Conservation (phyloP, 1,139 yeast species). For the Trichomonascaceae sp. region DNA sequence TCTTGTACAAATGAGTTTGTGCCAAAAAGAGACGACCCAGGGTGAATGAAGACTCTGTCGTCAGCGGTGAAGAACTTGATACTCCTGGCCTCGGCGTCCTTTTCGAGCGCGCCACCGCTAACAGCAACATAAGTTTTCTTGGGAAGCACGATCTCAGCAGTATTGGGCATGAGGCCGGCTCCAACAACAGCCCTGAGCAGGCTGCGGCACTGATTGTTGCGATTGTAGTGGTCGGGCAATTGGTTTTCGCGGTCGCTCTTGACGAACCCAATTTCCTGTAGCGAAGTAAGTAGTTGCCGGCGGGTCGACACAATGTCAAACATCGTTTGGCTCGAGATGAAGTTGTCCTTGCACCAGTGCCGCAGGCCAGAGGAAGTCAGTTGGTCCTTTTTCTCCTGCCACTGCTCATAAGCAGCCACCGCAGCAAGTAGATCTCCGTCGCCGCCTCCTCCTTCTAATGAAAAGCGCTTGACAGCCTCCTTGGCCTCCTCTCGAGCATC, state of each 20-base stretch:
- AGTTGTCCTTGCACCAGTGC: conserved; percentile 47
- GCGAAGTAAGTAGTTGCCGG: conserved; percentile 49
- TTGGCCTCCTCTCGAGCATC: conserved; percentile 59
- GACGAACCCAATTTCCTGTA: conserved; percentile 67
- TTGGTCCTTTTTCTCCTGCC: conserved; percentile 19
- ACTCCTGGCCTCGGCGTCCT: conserved; percentile 67
- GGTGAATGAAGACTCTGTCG: conserved; percentile 62
- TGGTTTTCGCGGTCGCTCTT: conserved; percentile 25
- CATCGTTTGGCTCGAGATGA: conserved; percentile 48
- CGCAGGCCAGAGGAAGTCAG: conserved; percentile 21
- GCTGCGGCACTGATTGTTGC: conserved; percentile 37
- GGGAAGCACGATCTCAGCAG: conserved; percentile 72
- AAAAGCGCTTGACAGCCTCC: conserved; percentile 31
- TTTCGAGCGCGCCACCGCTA: conserved; percentile 65
- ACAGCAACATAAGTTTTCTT: conserved; percentile 63
- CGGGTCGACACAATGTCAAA: conserved; percentile 62
- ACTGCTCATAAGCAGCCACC: conserved; percentile 42
- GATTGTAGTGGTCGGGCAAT: conserved; percentile 24
- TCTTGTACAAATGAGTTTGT: conserved; percentile 22
- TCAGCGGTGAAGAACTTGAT: conserved; percentile 40
- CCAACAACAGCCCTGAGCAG: conserved; percentile 58
- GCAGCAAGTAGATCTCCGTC: conserved; percentile 67
- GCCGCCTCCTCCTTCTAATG: conserved; percentile 22
- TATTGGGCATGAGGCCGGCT: conserved; percentile 71
- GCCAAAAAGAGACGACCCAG: conserved; percentile 60